Evolutionary conservation across 306 rosid species (phyloP).

Genomic region (Dalbergia oliveri): DNA sequence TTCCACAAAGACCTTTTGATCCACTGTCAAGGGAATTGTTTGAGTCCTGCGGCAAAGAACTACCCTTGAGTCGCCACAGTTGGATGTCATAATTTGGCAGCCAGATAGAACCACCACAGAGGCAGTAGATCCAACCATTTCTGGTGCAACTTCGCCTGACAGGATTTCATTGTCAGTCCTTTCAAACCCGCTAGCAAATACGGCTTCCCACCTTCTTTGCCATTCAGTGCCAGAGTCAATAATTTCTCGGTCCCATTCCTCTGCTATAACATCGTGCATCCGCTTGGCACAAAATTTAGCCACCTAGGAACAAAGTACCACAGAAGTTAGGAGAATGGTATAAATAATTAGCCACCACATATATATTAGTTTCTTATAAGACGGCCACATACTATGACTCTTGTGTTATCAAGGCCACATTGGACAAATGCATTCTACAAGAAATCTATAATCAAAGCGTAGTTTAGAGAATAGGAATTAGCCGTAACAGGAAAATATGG

Average conservation of each 20-base stretch:
- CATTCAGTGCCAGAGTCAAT: constrained; percentile 58
- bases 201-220: constrained; percentile 85
- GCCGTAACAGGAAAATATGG: not conserved
- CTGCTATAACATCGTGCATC: constrained; percentile 82
- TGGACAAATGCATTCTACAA: constrained; percentile 15
- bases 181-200: constrained; percentile 72
- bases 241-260: constrained; percentile 73
- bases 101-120: constrained; percentile 75
- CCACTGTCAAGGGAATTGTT: constrained; percentile 82
- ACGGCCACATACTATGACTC: not conserved
- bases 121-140: constrained; percentile 96
- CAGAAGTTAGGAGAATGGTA: constrained; percentile 34
- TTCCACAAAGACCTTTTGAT: constrained; percentile 74
- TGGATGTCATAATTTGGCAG: constrained; percentile 90
- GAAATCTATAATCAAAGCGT: not conserved
- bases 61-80: constrained; percentile 93
- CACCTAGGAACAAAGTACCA: constrained; percentile 63
- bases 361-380: not conserved
- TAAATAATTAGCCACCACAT: not conserved
- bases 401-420: not conserved
- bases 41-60: constrained; percentile 79
- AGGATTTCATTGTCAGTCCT: constrained; percentile 69
- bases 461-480: not conserved
- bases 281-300: constrained; percentile 86
- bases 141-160: constrained; percentile 67